Base-by-base conservation (phyloP, 23 red algal genomes). In the Rhodosorus marinus region DNA sequence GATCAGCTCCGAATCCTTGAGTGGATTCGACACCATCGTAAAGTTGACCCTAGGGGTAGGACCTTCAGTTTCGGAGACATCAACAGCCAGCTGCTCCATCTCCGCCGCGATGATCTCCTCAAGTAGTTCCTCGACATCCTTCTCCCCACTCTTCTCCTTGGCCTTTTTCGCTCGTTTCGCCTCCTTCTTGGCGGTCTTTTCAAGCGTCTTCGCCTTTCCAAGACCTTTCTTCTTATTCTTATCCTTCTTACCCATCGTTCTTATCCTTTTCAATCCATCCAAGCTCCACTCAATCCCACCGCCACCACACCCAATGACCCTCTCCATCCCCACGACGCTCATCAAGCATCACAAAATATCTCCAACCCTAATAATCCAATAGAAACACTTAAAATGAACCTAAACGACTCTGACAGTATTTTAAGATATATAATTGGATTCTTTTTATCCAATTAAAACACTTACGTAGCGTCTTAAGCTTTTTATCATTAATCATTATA, bases 211-310 rank as follows among this genome's bases (percentile, higher is more conserved):
- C 2, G 76, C 76, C 55, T 67, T 69, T 11, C 76, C 76, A 24
- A 82, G 66, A 6, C 76, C 76, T n/a, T n/a, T n/a, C 33, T 82
- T 52, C 76, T 82, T 82, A 57, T 82, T 82, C 32, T 72, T 82
- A 19, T 69, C 76, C 32, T 82, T 82, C 53, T 82, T 82, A 0
- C 76, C 76, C 76, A 82, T 82, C 24, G 4, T 65, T n/a, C n/a
- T n/a, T n/a, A n/a, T n/a, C n/a, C n/a, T n/a, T n/a, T n/a, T n/a
- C n/a, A n/a, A n/a, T n/a, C n/a, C n/a, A n/a, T n/a, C n/a, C n/a
- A n/a, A n/a, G n/a, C n/a, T n/a, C n/a, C n/a, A n/a, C n/a, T n/a
- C n/a, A n/a, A n/a, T n/a, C n/a, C n/a, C n/a, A n/a, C n/a, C n/a
- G n/a, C n/a, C n/a, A n/a, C n/a, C n/a, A n/a, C n/a, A n/a, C n/a